Percentiles rank a stretch among this genome's conserved stretches.
Conservation (phyloP, 495 filamentous ascomycete species). For the Immersiella caudata region DNA sequence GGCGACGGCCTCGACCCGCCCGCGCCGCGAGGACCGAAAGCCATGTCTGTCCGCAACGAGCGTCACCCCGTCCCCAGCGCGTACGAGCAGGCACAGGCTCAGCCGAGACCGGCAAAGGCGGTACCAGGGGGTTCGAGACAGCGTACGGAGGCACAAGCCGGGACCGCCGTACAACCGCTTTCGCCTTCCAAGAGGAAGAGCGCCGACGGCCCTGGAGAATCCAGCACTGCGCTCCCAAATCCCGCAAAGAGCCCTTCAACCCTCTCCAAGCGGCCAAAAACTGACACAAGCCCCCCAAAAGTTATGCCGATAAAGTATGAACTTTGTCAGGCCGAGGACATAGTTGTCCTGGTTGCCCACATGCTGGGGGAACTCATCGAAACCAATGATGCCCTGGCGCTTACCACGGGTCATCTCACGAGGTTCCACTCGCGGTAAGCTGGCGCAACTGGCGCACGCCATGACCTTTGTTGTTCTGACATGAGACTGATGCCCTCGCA, state of each 20-base stretch:
- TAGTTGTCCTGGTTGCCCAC: constrained; percentile 87
- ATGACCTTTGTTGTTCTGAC: not conserved
- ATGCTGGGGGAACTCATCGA: constrained; percentile 95
- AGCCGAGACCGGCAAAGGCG: constrained; percentile 21
- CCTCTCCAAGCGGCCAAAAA: constrained; percentile 54
- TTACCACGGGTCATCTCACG: constrained; percentile 81
- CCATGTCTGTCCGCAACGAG: constrained; percentile 34
- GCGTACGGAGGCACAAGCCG: constrained; percentile 12
- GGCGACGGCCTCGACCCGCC: constrained; percentile 34
- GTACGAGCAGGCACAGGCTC: not conserved
- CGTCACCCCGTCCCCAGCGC: constrained; percentile 18
- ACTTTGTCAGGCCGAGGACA: constrained; percentile 73
- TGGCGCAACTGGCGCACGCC: not conserved
- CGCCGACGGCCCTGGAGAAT: constrained; percentile 54
- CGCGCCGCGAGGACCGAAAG: constrained; percentile 23
- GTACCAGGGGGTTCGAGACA: constrained; percentile 19
- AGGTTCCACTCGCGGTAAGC: constrained; percentile 88
- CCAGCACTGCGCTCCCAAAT: constrained; percentile 27
- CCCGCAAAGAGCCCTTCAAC: constrained; percentile 43
- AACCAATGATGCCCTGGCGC: constrained; percentile 86
- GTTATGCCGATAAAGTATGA: constrained; percentile 77
- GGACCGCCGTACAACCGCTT: constrained; percentile 30
- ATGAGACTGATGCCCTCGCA: constrained; percentile 38
- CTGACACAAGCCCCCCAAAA: constrained; percentile 56
- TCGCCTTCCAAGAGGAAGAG: constrained; percentile 51